Evolutionary conservation across 192 early-diverging fungal species (phyloP).

Genomic region (Chytriomyces hyalinus): DNA sequence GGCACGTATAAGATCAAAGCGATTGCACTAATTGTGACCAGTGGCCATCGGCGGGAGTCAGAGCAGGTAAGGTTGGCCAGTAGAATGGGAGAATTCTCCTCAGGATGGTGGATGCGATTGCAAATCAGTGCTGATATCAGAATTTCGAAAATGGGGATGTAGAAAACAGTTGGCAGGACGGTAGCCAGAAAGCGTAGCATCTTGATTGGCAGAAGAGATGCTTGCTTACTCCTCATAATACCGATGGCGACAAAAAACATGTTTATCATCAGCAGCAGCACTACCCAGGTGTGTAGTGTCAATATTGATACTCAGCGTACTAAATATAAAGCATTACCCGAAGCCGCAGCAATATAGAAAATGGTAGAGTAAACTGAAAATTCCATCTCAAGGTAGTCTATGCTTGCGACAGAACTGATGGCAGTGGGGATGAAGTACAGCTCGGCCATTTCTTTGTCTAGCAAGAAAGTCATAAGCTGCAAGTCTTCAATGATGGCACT

Average conservation of each 20-base stretch:
- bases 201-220: conserved; percentile 18
- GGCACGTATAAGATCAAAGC: conserved; percentile 15
- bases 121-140: background rate
- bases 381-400: conserved; percentile 13
- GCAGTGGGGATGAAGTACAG: conserved; percentile 2
- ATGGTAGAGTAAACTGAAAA: background rate
- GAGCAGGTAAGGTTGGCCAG: background rate
- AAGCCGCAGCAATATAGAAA: conserved; percentile 4
- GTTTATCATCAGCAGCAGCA: conserved; percentile 16
- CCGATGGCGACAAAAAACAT: conserved; percentile 12
- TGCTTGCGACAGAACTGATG: background rate
- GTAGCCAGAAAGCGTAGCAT: conserved; percentile 6
- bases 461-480: conserved; percentile 17
- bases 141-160: conserved; percentile 27
- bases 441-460: background rate
- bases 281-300: background rate
- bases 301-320: background rate
- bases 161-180: conserved; percentile 19
- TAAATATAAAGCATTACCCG: background rate
- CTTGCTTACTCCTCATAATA: conserved; percentile 20
- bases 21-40: background rate
- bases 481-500: conserved; percentile 17
- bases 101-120: background rate
- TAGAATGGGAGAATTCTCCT: background rate
- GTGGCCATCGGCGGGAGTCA: background rate